These are phyloP conservation scores for Neckera pumila DNA, from an alignment of 225 moss, liverwort and hornwort genomes.

Conservation along the genomic window DNA sequence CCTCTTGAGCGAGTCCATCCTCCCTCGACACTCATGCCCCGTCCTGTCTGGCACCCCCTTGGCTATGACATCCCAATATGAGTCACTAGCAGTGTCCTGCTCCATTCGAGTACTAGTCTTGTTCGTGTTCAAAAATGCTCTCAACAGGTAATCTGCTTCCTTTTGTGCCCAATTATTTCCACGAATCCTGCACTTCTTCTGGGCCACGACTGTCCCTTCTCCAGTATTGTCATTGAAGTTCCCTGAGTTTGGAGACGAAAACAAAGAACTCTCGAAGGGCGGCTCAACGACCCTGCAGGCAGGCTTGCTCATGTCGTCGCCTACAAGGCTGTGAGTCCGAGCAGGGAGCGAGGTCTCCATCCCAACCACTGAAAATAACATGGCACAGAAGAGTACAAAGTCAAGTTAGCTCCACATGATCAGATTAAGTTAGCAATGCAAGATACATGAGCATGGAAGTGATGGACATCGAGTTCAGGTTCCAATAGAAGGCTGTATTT, in stretches of 20 bases:
- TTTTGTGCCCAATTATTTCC: neutral
- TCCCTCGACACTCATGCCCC: neutral
- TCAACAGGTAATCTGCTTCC: neutral
- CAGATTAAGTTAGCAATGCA: neutral
- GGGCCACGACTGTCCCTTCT: neutral
- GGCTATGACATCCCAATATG: neutral
- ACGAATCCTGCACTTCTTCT: neutral
- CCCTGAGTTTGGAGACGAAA: neutral
- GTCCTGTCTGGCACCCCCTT: neutral
- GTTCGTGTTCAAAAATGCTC: neutral
- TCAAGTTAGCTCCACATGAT: neutral
- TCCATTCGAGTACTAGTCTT: neutral
- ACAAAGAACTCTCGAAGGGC: neutral
- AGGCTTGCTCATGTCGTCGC: no score
- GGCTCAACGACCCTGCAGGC: neutral
- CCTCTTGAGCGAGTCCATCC: neutral
- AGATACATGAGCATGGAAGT: neutral
- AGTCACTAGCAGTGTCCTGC: neutral
- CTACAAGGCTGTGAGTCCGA: no score
- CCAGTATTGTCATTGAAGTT: no score
- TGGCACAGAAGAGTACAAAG: neutral
- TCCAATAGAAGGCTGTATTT: neutral
- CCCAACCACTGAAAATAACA: neutral
- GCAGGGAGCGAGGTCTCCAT: no score
- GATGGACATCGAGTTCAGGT: neutral